Evolutionary conservation across 83 land plant genomes (phyloP).

Genomic region (Thuja plicata): DNA sequence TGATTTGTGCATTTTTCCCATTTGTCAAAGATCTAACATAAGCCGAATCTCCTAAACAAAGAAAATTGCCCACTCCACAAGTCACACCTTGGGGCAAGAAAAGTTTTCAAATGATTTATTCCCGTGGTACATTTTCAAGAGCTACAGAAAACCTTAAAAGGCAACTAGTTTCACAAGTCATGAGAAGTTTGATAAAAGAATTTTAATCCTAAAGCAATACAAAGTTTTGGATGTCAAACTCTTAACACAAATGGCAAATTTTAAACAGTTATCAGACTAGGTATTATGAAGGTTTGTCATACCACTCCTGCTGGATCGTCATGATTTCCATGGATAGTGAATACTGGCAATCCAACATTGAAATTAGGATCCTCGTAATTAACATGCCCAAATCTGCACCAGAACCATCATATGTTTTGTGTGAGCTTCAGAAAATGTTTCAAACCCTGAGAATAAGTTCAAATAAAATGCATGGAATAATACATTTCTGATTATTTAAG

Average conservation of each 20-base stretch:
- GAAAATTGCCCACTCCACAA: neutral
- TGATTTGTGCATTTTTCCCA: neutral
- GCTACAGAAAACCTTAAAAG: neutral
- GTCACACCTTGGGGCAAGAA: neutral
- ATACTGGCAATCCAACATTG: slow-evolving; percentile 96
- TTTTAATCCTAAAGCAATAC: neutral
- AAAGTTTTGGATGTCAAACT: neutral
- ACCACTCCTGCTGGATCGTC: slow-evolving; percentile 99
- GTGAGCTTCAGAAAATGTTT: neutral
- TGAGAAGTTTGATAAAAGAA: neutral
- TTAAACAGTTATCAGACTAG: neutral
- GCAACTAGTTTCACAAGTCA: neutral
- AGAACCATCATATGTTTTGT: neutral
- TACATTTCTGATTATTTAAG: neutral
- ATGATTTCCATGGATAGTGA: slow-evolving; percentile 98
- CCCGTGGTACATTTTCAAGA: neutral
- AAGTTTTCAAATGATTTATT: neutral
- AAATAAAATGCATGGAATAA: neutral
- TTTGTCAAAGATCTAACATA: neutral
- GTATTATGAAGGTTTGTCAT: slow-evolving; percentile 15
- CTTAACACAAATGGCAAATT: neutral
- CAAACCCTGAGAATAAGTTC: neutral
- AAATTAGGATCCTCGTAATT: slow-evolving; percentile 98
- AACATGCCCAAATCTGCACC: slow-evolving; percentile 94
- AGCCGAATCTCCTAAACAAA: neutral